Conservation (phyloP, 257 asterid species). For the Oldenlandia corymbosa region DNA sequence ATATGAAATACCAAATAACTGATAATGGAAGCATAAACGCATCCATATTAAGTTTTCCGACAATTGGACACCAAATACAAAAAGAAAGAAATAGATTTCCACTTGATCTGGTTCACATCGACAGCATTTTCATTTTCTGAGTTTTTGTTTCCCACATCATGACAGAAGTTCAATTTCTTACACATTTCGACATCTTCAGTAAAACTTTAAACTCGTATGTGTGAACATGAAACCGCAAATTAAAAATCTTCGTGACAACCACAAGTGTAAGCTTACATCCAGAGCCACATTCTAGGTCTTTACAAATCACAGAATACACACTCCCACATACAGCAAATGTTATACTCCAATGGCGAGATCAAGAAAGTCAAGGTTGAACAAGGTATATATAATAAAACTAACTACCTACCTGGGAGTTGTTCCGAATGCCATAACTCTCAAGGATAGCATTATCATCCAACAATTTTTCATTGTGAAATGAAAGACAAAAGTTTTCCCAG, state of each 20-base stretch:
- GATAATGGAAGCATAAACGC: not conserved
- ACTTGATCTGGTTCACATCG: too few species aligned
- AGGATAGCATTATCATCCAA: slow-evolving; percentile 57
- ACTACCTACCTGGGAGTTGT: slow-evolving; percentile 89
- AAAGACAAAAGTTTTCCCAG: slow-evolving; percentile 77
- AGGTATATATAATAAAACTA: not conserved
- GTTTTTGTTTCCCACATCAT: too few species aligned
- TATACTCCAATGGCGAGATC: not conserved
- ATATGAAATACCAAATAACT: not conserved
- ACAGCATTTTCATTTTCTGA: too few species aligned
- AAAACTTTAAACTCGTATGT: too few species aligned
- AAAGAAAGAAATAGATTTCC: not conserved
- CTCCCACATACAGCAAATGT: not conserved
- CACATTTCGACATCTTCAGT: too few species aligned
- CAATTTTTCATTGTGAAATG: slow-evolving; percentile 61
- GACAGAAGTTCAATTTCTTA: too few species aligned
- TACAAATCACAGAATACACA: not conserved
- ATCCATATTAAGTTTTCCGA: too few species aligned
- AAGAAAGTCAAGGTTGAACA: not conserved
- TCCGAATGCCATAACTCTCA: slow-evolving; percentile 58
- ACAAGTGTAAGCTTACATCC: too few species aligned
- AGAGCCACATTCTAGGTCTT: not conserved
- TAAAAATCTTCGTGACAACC: too few species aligned
- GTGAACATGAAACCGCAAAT: too few species aligned
- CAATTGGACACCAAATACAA: too few species aligned